Percentiles rank a stretch among this genome's conserved stretches.
phyloP scores from a whole-genome alignment of 108 stramenopile species.

The Chaetoceros muelleri region DNA sequence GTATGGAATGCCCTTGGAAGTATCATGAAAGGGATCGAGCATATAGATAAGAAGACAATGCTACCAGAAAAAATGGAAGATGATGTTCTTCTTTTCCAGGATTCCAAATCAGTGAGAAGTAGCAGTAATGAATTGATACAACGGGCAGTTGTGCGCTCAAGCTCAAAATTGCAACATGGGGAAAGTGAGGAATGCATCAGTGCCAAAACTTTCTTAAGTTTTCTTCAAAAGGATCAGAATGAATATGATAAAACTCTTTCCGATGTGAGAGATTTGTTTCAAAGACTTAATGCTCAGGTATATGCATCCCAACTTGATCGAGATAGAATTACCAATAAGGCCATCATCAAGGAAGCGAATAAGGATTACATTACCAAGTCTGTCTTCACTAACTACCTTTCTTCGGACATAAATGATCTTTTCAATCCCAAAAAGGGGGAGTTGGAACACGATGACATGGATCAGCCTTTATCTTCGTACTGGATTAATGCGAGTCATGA shows the following conservation, averaged over 20 bases:
- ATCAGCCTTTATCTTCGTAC: conserved; percentile 79
- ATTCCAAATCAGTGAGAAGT: conserved; percentile 6
- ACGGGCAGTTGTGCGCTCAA: neutral
- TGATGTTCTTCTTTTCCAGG: conserved; percentile 5
- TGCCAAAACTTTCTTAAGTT: conserved; percentile 46
- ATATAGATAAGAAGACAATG: conserved; percentile 22
- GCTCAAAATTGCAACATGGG: neutral
- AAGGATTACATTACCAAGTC: conserved; percentile 37
- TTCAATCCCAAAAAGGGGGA: conserved; percentile 39
- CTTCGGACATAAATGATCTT: conserved; percentile 55
- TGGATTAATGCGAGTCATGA: conserved; percentile 89
- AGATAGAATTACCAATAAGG: conserved; percentile 5
- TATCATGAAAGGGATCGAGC: conserved; percentile 8
- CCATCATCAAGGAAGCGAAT: conserved; percentile 18
- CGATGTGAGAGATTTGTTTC: conserved; percentile 42
- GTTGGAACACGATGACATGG: conserved; percentile 59
- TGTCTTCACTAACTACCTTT: conserved; percentile 38
- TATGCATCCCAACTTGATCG: conserved; percentile 11
- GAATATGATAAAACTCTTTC: conserved; percentile 35
- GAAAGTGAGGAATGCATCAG: conserved; percentile 23
- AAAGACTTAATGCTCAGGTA: conserved; percentile 31
- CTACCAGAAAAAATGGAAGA: conserved; percentile 25
- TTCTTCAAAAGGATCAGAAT: conserved; percentile 49
- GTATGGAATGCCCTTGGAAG: neutral
- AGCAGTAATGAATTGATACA: neutral